Evolutionary conservation across 2,329 filamentous ascomycete species (phyloP).

Genomic region (Plectosphaerella plurivora): DNA sequence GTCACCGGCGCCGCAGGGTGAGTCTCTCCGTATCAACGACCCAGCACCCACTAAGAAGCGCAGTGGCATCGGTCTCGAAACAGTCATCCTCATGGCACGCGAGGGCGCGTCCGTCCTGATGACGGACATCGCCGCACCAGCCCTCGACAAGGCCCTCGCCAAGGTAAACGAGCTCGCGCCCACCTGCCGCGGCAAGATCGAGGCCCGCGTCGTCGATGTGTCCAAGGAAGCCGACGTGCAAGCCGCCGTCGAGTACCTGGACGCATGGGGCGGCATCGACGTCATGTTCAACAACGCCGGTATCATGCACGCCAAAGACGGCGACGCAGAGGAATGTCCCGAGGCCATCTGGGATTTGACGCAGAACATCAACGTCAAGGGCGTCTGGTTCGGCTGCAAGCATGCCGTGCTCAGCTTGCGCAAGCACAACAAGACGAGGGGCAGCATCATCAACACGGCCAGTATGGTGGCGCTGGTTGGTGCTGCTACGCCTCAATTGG

Average conservation of each 20-base stretch:
- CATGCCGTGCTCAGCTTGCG: constrained; percentile 66
- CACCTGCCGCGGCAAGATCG: constrained; percentile 38
- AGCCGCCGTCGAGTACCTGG: constrained; percentile 55
- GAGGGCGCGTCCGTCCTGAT: constrained; percentile 69
- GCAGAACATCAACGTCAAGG: constrained; percentile 73
- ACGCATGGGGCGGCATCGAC: constrained; percentile 67
- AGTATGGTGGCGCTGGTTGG: constrained; percentile 71
- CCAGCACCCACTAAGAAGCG: background rate
- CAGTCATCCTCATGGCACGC: constrained; percentile 65
- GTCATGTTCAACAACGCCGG: constrained; percentile 79
- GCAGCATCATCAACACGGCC: constrained; percentile 70
- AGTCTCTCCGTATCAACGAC: constrained; percentile 17
- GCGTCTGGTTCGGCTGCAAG: constrained; percentile 73
- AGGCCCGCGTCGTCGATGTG: constrained; percentile 56
- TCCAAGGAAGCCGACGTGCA: constrained; percentile 63
- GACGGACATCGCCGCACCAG: constrained; percentile 63
- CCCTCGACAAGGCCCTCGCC: constrained; percentile 55
- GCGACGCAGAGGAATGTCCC: constrained; percentile 61
- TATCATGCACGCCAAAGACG: constrained; percentile 68
- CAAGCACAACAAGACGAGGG: constrained; percentile 61
- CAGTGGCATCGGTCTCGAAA: constrained; percentile 72
- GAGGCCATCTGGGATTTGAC: constrained; percentile 76
- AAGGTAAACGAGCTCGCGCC: constrained; percentile 58
- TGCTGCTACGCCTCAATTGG: constrained; percentile 66
- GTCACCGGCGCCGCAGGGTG: constrained; percentile 69